Percentiles rank a stretch among this genome's conserved stretches.
Evolutionary conservation across 2,329 filamentous ascomycete species (phyloP).

Genomic region (Fusarium subtropicale): DNA sequence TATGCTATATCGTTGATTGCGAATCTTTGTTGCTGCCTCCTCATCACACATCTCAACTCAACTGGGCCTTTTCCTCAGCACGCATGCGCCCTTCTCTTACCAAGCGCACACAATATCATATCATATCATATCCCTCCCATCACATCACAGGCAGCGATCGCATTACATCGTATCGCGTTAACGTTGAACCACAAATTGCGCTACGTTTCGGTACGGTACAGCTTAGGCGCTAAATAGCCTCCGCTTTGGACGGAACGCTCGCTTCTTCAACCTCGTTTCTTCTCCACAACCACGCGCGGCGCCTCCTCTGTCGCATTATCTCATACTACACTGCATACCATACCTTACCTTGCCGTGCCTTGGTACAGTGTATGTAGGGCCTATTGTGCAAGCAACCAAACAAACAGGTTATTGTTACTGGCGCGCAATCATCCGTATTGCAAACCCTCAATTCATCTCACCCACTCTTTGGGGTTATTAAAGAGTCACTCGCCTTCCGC

Average conservation of each 20-base stretch:
- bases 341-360: background rate
- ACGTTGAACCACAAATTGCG: conserved; percentile 25
- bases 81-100: conserved; percentile 14
- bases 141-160: conserved; percentile 17
- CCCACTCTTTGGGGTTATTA: background rate
- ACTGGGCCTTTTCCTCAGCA: background rate
- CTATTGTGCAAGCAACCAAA: background rate
- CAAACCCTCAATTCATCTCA: conserved; percentile 6
- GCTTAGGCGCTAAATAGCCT: conserved; percentile 31
- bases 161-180: conserved; percentile 30
- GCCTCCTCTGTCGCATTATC: conserved; percentile 45
- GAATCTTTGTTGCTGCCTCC: conserved; percentile 6
- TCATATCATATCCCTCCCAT: conserved; percentile 6
- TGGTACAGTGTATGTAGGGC: conserved; percentile 1
- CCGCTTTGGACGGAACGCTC: conserved; percentile 37
- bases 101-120: conserved; percentile 15
- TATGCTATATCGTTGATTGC: conserved; percentile 16
- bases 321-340: conserved; percentile 30
- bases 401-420: conserved; percentile 25
- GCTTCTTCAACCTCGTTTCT: conserved; percentile 38
- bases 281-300: conserved; percentile 45
- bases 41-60: conserved; percentile 5
- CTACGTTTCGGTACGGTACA: conserved; percentile 29
- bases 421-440: conserved; percentile 28
- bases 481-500: conserved; percentile 35